phyloP scores from a whole-genome alignment of 2,329 filamentous ascomycete species.

The Bipolaris zeicola region DNA sequence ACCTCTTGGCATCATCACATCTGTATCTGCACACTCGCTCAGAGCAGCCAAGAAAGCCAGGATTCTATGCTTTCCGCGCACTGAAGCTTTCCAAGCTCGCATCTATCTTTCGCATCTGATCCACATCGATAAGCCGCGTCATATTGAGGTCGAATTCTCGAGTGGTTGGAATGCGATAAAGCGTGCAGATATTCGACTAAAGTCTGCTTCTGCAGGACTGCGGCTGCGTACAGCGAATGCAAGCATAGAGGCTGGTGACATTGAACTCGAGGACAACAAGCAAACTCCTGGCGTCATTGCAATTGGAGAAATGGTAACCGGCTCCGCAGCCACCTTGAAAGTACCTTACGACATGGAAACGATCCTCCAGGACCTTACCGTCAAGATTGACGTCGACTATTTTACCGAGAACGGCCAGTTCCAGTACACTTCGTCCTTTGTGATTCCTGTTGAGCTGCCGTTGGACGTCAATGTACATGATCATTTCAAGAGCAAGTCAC shows the following conservation, averaged over 20 bases:
- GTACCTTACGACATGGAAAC: slow-evolving; percentile 86
- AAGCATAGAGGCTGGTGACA: slow-evolving; percentile 50
- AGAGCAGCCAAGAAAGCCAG: slow-evolving; percentile 56
- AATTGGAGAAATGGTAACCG: slow-evolving; percentile 51
- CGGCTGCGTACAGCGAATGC: slow-evolving; percentile 61
- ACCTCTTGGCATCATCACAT: slow-evolving; percentile 55
- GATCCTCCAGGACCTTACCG: slow-evolving; percentile 70
- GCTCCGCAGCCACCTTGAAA: slow-evolving; percentile 62
- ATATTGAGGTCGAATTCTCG: slow-evolving; percentile 73
- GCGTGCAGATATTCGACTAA: slow-evolving; percentile 57
- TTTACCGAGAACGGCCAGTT: slow-evolving; percentile 70
- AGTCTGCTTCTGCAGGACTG: slow-evolving; percentile 65
- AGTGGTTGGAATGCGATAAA: slow-evolving; percentile 74
- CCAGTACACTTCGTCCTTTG: slow-evolving; percentile 65
- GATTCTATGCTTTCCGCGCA: slow-evolving; percentile 74
- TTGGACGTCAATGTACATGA: slow-evolving; percentile 97
- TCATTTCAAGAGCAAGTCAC: slow-evolving; percentile 79
- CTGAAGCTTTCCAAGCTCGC: slow-evolving; percentile 70
- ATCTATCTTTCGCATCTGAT: slow-evolving; percentile 71
- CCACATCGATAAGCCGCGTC: slow-evolving; percentile 78
- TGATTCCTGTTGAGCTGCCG: slow-evolving; percentile 74
- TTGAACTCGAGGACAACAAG: slow-evolving; percentile 51
- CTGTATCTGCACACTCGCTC: slow-evolving; percentile 41
- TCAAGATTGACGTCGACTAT: slow-evolving; percentile 79
- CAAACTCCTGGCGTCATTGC: slow-evolving; percentile 54